phyloP scores from a whole-genome alignment of 129 eudicot species.

The Lactuca sativa region DNA sequence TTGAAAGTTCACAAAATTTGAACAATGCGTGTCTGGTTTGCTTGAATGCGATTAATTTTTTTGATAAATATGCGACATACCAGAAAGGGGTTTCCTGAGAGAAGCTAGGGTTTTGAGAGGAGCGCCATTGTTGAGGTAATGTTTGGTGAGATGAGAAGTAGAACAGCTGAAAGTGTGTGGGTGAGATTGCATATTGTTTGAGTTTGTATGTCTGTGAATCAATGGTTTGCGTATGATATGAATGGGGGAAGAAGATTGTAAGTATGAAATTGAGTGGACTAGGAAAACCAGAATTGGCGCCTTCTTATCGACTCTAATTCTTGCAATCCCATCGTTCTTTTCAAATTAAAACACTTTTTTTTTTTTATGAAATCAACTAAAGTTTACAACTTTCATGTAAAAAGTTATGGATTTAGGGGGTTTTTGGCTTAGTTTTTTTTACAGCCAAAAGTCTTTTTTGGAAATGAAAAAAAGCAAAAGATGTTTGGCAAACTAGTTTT shows the following conservation, averaged over 20 bases:
- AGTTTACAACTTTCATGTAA: too few species aligned
- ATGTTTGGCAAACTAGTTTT: too few species aligned
- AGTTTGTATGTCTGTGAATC: background rate
- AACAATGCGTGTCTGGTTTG: background rate
- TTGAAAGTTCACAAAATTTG: background rate
- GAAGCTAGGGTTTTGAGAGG: conserved; percentile 32
- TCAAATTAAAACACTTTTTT: too few species aligned
- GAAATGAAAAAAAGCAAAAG: too few species aligned
- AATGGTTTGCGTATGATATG: conserved; percentile 12
- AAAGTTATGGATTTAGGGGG: too few species aligned
- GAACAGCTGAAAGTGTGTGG: conserved; percentile 30
- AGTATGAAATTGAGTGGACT: conserved; percentile 50
- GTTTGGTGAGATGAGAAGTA: conserved; percentile 26
- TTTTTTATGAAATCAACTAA: too few species aligned
- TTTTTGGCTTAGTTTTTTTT: too few species aligned
- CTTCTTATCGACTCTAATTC: conserved; percentile 21
- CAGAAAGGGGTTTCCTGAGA: conserved; percentile 17
- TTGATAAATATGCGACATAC: conserved; percentile 10
- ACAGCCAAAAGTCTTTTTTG: too few species aligned
- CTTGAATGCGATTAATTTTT: background rate
- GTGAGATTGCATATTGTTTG: conserved; percentile 31
- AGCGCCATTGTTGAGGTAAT: conserved; percentile 18
- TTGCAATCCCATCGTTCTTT: too few species aligned
- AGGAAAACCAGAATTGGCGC: conserved; percentile 39
- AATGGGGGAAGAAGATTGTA: conserved; percentile 16